Evolutionary conservation across 163 green algal species (phyloP), one percentile per base, ranked within the genome.

Genomic region (Scenedesmus sp.): DNA sequence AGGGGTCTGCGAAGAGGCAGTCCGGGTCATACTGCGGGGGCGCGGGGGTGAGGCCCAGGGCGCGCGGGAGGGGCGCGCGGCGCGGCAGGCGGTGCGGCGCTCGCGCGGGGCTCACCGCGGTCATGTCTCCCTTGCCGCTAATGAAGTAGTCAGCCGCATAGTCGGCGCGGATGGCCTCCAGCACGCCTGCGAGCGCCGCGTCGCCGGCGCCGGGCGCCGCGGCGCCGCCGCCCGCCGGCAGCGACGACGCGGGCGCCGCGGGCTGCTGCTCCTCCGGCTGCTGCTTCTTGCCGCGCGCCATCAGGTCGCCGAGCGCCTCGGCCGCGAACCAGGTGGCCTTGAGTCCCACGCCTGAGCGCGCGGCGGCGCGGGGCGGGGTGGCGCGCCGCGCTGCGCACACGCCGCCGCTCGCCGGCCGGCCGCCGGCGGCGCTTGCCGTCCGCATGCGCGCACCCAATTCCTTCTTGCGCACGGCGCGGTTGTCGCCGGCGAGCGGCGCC

Each of bases 1-100:
- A 96, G 5, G 91, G 89, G 69, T 96, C 89, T 28, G 91, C 88
- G 82, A 93, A 94, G 2, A 85, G 36, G 72, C 85, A 90, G 31
- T 89, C 51, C 9, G 79, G 53, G 0, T 64, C 79, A 39, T 77
- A 76, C 29, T 33, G 48, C 50, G n/a, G n/a, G n/a, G n/a, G n/a
- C n/a, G n/a, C n/a, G n/a, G n/a, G n/a, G n/a, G n/a, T n/a, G n/a
- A n/a, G n/a, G n/a, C n/a, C n/a, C n/a, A n/a, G n/a, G n/a, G n/a
- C n/a, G n/a, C n/a, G n/a, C n/a, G n/a, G n/a, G n/a, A n/a, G n/a
- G n/a, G n/a, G n/a, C n/a, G n/a, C n/a, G n/a, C n/a, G n/a, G n/a
- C n/a, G n/a, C n/a, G n/a, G n/a, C n/a, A n/a, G n/a, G n/a, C n/a
- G n/a, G n/a, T n/a, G n/a, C n/a, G n/a, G n/a, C n/a, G n/a, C n/a